phyloP scores from a whole-genome alignment of 2,329 filamentous ascomycete species.

The Aspergillus novofumigatus region DNA sequence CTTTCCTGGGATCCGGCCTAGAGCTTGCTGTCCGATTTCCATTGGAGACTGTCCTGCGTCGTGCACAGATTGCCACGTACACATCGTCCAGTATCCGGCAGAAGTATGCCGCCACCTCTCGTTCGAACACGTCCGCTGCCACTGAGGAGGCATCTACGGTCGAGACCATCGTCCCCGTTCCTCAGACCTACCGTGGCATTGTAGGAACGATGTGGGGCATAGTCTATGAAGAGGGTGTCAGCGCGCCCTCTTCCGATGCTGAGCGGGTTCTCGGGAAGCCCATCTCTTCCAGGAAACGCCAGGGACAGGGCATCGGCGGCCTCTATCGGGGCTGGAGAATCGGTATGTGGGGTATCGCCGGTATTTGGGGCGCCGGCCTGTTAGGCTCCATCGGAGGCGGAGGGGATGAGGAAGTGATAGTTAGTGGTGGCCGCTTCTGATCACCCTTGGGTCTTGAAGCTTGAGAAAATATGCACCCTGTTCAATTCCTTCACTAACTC shows the following conservation, averaged over 20 bases:
- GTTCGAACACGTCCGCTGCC: slow-evolving; percentile 9
- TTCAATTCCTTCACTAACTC: neutral
- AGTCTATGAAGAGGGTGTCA: slow-evolving; percentile 70
- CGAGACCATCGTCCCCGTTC: slow-evolving; percentile 71
- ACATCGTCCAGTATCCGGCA: slow-evolving; percentile 50
- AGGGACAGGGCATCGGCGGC: slow-evolving; percentile 53
- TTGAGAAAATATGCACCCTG: neutral
- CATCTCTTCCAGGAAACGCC: slow-evolving; percentile 40
- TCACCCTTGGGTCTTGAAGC: neutral
- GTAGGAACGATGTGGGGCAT: slow-evolving; percentile 90
- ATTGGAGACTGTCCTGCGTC: slow-evolving; percentile 83
- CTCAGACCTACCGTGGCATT: slow-evolving; percentile 76
- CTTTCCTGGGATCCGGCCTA: slow-evolving; percentile 73
- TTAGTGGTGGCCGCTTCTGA: slow-evolving; percentile 32
- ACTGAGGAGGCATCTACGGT: slow-evolving; percentile 34
- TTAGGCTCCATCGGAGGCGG: slow-evolving; percentile 37
- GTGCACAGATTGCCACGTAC: slow-evolving; percentile 76
- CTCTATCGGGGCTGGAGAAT: slow-evolving; percentile 57
- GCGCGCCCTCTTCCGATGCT: slow-evolving; percentile 42
- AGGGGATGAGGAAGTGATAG: slow-evolving; percentile 33
- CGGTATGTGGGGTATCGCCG: slow-evolving; percentile 52
- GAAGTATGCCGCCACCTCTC: slow-evolving; percentile 21
- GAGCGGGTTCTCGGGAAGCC: slow-evolving; percentile 37
- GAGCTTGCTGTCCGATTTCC: slow-evolving; percentile 86
- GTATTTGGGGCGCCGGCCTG: slow-evolving; percentile 50